Evolutionary conservation across 345 rosid species (phyloP).

Genomic region (Hirschfeldia incana): DNA sequence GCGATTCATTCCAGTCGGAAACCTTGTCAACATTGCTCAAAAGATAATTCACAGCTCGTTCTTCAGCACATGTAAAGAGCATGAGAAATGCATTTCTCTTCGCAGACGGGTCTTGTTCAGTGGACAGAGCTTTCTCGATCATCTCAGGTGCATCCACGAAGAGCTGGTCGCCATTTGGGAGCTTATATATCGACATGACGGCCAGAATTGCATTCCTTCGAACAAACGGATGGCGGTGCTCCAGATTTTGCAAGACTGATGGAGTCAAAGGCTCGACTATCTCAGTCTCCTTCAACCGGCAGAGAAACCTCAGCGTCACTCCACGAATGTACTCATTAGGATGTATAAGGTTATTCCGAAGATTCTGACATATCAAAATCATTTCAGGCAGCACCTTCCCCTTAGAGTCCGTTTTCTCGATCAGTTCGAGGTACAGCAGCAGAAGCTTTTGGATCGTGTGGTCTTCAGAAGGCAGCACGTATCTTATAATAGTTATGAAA

Average conservation of each 20-base stretch:
- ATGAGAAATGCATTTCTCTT: constrained; percentile 77
- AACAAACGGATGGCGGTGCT: constrained; percentile 71
- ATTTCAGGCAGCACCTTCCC: constrained; percentile 86
- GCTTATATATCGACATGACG: constrained; percentile 70
- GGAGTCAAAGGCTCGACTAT: constrained; percentile 73
- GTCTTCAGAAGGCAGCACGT: constrained; percentile 86
- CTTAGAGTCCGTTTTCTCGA: constrained; percentile 71
- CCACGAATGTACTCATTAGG: constrained; percentile 92
- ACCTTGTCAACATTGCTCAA: constrained; percentile 66
- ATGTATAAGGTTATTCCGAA: constrained; percentile 84
- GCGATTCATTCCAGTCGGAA: constrained; percentile 69
- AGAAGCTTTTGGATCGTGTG: constrained; percentile 83
- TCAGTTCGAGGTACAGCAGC: constrained; percentile 79
- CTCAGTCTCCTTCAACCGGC: constrained; percentile 70
- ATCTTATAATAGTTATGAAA: constrained; percentile 87
- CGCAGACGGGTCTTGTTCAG: constrained; percentile 73
- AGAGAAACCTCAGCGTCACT: constrained; percentile 73
- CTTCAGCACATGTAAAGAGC: constrained; percentile 76
- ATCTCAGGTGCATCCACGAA: constrained; percentile 75
- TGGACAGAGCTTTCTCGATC: constrained; percentile 69
- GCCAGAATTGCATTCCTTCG: constrained; percentile 74
- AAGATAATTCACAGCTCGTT: constrained; percentile 63
- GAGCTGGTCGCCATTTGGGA: constrained; percentile 75
- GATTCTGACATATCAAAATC: constrained; percentile 89
- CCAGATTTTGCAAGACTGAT: constrained; percentile 69